Conservation (phyloP, 169 alveolate genomes). For the Plasmodium gaboni region DNA sequence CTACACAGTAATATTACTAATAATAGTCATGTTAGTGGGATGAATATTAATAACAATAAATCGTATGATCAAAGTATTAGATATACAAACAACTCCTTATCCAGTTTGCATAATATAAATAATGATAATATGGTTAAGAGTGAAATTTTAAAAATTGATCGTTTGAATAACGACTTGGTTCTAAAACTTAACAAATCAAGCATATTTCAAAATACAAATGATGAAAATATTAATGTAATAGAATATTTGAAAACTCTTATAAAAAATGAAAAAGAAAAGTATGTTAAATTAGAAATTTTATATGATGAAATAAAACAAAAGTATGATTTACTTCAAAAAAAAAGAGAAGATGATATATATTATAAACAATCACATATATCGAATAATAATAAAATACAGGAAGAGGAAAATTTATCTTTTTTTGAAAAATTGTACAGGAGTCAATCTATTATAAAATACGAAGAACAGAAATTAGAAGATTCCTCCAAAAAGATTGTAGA, state of each 20-base stretch:
- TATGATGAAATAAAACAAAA: conserved; percentile 73
- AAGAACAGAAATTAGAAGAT: conserved; percentile 42
- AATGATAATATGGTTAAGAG: conserved; percentile 8
- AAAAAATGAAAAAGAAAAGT: conserved; percentile 61
- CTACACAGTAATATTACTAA: not conserved
- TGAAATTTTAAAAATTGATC: conserved; percentile 27
- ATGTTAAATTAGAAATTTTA: conserved; percentile 38
- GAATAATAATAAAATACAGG: not conserved
- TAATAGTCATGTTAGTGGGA: not conserved
- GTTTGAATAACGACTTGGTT: conserved; percentile 8
- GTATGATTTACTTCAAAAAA: conserved; percentile 29
- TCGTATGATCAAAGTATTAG: not conserved
- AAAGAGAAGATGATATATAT: conserved; percentile 35
- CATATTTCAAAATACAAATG: not conserved
- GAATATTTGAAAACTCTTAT: conserved; percentile 38
- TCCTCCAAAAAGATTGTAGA: conserved; percentile 45
- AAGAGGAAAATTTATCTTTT: conserved; percentile 10
- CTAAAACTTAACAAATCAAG: conserved; percentile 31
- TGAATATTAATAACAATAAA: not conserved
- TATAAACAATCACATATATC: not conserved
- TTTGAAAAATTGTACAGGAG: conserved; percentile 30
- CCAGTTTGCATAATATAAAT: not conserved
- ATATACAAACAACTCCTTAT: not conserved
- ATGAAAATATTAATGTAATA: conserved; percentile 25
- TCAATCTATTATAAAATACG: conserved; percentile 42